These are phyloP conservation scores for Komagataella phaffii DNA, from an alignment of 805 yeast genomes.

Conservation along the genomic window DNA sequence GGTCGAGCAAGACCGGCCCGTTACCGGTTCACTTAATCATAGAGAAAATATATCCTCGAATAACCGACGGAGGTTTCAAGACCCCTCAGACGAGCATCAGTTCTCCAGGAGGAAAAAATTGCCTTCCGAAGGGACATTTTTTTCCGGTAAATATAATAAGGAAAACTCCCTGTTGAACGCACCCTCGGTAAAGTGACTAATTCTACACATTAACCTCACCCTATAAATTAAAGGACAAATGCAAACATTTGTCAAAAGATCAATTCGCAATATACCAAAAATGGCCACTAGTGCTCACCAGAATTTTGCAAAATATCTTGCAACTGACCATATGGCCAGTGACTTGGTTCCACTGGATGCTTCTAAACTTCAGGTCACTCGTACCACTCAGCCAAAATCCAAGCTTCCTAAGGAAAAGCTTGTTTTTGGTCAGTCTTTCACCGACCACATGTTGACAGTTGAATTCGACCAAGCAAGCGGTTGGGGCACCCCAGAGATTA, in stretches of 20 bases:
- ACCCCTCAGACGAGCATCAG: background rate
- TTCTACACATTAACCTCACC: background rate
- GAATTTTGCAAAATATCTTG: background rate
- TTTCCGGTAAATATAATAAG: background rate
- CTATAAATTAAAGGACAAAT: background rate
- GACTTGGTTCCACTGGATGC: constrained; percentile 33
- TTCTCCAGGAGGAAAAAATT: background rate
- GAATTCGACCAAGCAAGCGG: constrained; percentile 73
- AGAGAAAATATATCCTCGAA: background rate
- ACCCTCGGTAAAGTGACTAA: background rate
- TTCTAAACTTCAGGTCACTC: constrained; percentile 34
- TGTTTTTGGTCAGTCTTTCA: constrained; percentile 63
- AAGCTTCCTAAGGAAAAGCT: constrained; percentile 49
- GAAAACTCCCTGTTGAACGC: background rate
- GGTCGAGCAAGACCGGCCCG: background rate
- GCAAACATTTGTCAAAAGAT: background rate
- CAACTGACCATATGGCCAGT: background rate
- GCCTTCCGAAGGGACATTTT: background rate
- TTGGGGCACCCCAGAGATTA: constrained; percentile 83
- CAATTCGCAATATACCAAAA: background rate
- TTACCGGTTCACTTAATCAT: background rate
- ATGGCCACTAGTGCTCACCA: background rate
- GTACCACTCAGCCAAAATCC: constrained; percentile 33
- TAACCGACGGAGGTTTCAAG: background rate
- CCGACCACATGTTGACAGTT: constrained; percentile 79